Conservation (phyloP, 2,329 filamentous ascomycete species). For the Rhinocladiella mackenziei region DNA sequence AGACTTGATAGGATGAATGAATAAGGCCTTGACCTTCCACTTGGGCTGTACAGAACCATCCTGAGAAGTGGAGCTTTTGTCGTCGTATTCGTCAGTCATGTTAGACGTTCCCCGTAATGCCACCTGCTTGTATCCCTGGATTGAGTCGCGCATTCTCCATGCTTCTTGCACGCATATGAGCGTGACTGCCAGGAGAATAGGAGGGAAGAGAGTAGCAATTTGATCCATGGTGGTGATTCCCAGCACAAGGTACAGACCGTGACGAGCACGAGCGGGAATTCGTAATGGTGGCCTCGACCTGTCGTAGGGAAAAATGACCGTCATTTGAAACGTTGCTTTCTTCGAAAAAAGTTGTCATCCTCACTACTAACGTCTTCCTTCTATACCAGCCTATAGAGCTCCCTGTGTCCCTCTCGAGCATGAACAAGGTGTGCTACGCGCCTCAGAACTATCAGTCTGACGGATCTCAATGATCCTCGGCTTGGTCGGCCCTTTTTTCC, state of each 20-base stretch:
- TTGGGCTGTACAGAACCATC: constrained; percentile 37
- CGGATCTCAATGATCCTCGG: no score
- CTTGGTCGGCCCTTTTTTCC: no score
- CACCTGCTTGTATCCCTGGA: constrained; percentile 50
- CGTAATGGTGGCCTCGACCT: no score
- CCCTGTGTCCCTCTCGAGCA: no score
- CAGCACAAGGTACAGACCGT: constrained; percentile 1
- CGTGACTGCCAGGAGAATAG: constrained; percentile 10
- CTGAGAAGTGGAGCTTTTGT: constrained; percentile 41
- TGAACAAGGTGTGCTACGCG: no score
- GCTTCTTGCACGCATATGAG: constrained; percentile 10
- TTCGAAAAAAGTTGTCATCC: no score
- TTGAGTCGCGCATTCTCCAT: constrained; percentile 6
- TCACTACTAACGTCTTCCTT: no score
- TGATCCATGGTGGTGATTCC: constrained; percentile 9
- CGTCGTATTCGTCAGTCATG: constrained; percentile 54
- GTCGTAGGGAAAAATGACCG: no score
- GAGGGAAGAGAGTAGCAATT: constrained; percentile 5
- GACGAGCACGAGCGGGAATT: constrained; percentile 5
- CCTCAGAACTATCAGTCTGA: no score
- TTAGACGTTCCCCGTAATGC: constrained; percentile 50
- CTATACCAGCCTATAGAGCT: no score
- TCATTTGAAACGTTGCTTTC: no score
- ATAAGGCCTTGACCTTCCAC: constrained; percentile 63
- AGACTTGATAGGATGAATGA: constrained; percentile 79